Conservation (phyloP, 1,284 basidiomycete species). For the Apiotrichum gracile region DNA sequence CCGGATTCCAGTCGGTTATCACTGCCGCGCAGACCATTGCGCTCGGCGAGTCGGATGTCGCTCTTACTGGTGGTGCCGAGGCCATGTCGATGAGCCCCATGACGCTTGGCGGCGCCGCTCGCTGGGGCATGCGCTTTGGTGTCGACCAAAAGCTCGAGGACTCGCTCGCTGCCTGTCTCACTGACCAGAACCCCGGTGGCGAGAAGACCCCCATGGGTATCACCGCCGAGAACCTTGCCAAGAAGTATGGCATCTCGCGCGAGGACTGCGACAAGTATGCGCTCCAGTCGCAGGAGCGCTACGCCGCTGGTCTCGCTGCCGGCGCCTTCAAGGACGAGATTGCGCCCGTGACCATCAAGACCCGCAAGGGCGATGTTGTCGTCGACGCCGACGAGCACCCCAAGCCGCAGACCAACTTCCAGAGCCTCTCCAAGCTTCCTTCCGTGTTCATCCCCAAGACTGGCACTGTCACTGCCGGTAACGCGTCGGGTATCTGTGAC, state of each 20-base stretch:
- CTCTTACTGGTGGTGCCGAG: constrained; percentile 54
- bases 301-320: constrained; percentile 51
- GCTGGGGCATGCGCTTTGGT: constrained; percentile 46
- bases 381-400: constrained; percentile 53
- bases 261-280: constrained; percentile 55
- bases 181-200: constrained; percentile 51
- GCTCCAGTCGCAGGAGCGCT: constrained; percentile 53
- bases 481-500: constrained; percentile 54
- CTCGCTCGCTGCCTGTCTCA: constrained; percentile 52
- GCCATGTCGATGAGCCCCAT: constrained; percentile 54
- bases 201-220: constrained; percentile 51
- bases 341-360: constrained; percentile 49
- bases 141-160: constrained; percentile 55
- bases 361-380: constrained; percentile 39
- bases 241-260: constrained; percentile 53
- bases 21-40: constrained; percentile 53
- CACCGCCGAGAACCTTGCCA: constrained; percentile 54
- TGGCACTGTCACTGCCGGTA: constrained; percentile 53
- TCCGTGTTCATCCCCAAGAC: constrained; percentile 52
- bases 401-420: constrained; percentile 48
- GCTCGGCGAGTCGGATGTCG: constrained; percentile 51
- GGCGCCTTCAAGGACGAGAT: constrained; percentile 53
- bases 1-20: constrained; percentile 54
- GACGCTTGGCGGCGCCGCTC: constrained; percentile 46
- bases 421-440: constrained; percentile 49